Percentiles rank a stretch among this genome's conserved stretches.
Conservation (phyloP, 2,329 filamentous ascomycete species). For the Venturia effusa region DNA sequence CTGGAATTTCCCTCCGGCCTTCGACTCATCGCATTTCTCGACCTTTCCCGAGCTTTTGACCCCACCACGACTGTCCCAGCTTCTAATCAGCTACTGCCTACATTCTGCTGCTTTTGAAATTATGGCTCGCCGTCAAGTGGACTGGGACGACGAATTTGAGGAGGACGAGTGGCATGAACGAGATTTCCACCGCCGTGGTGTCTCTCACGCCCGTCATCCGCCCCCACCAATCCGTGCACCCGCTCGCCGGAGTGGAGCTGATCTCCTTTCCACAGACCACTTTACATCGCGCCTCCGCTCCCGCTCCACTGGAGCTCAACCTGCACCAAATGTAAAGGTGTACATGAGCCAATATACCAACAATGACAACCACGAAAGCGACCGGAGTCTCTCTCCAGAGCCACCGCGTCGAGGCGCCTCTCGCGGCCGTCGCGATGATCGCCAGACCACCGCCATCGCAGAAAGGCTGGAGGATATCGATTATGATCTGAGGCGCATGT, state of each 20-base stretch:
- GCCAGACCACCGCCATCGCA: not conserved
- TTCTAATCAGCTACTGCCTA: too few species aligned
- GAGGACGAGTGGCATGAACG: conserved; percentile 12
- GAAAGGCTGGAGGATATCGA: conserved; percentile 11
- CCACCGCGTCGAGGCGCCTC: not conserved
- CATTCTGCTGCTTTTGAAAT: too few species aligned
- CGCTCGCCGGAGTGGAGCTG: conserved; percentile 2
- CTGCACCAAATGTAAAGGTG: conserved; percentile 11
- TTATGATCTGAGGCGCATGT: conserved; percentile 6
- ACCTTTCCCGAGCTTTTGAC: not conserved
- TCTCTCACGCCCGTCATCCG: not conserved
- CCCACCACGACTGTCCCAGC: not conserved
- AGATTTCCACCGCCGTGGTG: conserved; percentile 6
- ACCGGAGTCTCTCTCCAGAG: conserved; percentile 1
- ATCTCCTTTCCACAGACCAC: conserved; percentile 5
- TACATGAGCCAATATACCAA: conserved; percentile 8
- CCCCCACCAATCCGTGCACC: conserved; percentile 5
- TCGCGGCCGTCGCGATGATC: conserved; percentile 7
- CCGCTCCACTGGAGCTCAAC: conserved; percentile 6
- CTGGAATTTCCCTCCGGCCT: not conserved
- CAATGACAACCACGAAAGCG: conserved; percentile 3
- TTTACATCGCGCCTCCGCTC: conserved; percentile 7
- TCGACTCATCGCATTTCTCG: not conserved
- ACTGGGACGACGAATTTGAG: conserved; percentile 3
- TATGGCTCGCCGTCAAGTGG: not conserved